A percentile compares a stretch with the other conserved stretches of the same genome.
phyloP scores from a whole-genome alignment of 352 stramenopile genomes.

The Phytophthora colocasiae region DNA sequence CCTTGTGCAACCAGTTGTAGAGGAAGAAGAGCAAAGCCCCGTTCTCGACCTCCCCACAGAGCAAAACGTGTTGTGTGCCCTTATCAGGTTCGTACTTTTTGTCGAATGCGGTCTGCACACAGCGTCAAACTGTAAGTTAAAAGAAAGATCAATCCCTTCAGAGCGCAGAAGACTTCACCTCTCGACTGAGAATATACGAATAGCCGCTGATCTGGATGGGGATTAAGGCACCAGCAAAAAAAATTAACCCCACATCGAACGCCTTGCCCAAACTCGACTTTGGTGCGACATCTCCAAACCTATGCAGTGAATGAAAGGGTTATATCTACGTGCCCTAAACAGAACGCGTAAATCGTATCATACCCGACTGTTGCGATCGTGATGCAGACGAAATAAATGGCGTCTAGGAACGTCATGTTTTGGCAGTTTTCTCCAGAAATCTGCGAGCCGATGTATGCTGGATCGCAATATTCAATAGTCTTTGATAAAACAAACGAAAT shows the following conservation, averaged over 20 bases:
- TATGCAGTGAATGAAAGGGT: conserved; percentile 9
- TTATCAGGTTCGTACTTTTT: conserved; percentile 77
- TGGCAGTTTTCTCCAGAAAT: conserved; percentile 55
- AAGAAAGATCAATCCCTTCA: not conserved
- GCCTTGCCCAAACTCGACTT: conserved; percentile 68
- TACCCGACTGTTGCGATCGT: conserved; percentile 87
- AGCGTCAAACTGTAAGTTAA: conserved; percentile 14
- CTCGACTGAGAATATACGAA: conserved; percentile 74
- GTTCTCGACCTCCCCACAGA: conserved; percentile 84
- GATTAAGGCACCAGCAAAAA: conserved; percentile 74
- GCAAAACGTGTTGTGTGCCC: conserved; percentile 71
- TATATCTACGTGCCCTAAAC: too few species aligned
- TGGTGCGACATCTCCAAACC: conserved; percentile 79
- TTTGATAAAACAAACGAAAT: conserved; percentile 2
- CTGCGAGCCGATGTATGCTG: conserved; percentile 21
- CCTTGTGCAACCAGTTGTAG: conserved; percentile 75
- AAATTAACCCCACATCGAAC: conserved; percentile 74
- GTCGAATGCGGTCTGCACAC: conserved; percentile 71
- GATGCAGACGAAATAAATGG: conserved; percentile 87
- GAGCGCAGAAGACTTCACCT: conserved; percentile 44
- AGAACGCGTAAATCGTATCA: not conserved
- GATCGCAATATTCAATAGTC: conserved; percentile 73
- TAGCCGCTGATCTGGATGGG: conserved; percentile 73
- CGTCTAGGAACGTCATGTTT: conserved; percentile 75
- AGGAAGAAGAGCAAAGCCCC: conserved; percentile 80